These are phyloP conservation scores for Termitomyces bulborhizus DNA, from an alignment of 768 basidiomycete genomes.

Conservation along the genomic window DNA sequence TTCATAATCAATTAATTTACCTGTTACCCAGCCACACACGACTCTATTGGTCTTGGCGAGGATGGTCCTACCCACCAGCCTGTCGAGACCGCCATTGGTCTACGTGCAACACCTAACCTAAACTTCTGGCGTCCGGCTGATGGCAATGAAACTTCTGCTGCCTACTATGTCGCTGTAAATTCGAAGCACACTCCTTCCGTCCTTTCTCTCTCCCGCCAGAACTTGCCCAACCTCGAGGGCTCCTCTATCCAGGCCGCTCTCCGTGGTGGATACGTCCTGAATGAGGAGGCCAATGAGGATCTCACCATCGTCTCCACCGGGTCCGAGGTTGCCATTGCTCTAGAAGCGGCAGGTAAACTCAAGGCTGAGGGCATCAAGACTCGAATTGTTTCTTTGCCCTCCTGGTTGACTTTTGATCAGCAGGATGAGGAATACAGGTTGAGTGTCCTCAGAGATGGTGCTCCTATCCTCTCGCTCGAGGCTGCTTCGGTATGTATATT, in stretches of 20 bases:
- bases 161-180: constrained; percentile 75
- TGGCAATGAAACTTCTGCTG: constrained; percentile 95
- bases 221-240: constrained; percentile 86
- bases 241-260: constrained; percentile 80
- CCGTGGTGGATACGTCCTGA: constrained; percentile 86
- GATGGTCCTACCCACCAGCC: constrained; percentile 98
- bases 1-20: not conserved
- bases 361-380: constrained; percentile 72
- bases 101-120: constrained; percentile 87
- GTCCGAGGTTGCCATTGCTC: constrained; percentile 81
- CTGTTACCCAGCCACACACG: constrained; percentile 69
- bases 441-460: constrained; percentile 82
- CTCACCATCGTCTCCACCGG: constrained; percentile 88
- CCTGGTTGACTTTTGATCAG: constrained; percentile 82
- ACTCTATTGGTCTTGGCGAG: constrained; percentile 88
- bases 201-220: constrained; percentile 80
- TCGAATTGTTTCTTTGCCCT: constrained; percentile 84
- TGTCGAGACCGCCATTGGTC: constrained; percentile 78
- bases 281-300: constrained; percentile 75
- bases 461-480: constrained; percentile 86
- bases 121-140: constrained; percentile 93
- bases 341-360: constrained; percentile 82
- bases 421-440: constrained; percentile 77
- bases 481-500: constrained; percentile 47
- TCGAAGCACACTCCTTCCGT: constrained; percentile 78